Conservation (phyloP, 306 rosid genomes). For the Cyamopsis tetragonoloba region DNA sequence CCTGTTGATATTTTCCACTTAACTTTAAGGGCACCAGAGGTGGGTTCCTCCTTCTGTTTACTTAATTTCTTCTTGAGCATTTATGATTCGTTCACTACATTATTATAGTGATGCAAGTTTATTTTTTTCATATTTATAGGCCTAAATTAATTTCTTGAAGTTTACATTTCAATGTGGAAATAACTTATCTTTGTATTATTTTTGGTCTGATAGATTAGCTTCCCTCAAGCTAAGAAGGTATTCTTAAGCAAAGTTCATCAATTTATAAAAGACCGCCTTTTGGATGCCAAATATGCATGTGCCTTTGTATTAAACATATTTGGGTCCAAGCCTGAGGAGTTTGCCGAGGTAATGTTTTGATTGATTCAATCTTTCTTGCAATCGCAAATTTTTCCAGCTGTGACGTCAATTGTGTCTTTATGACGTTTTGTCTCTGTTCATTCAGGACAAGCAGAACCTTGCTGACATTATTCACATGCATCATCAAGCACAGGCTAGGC, state of each 20-base stretch:
- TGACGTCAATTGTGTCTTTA: conserved; percentile 16
- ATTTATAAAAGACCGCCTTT: conserved; percentile 68
- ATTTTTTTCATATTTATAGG: not conserved
- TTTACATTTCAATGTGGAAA: conserved; percentile 23
- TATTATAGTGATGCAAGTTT: not conserved
- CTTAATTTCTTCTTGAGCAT: conserved; percentile 21
- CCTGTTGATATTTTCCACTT: conserved; percentile 73
- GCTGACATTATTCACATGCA: conserved; percentile 83
- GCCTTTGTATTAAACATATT: conserved; percentile 63
- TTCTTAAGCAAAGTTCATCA: conserved; percentile 89
- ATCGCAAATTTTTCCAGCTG: conserved; percentile 17
- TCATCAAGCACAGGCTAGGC: conserved; percentile 69
- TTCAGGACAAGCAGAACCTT: conserved; percentile 76
- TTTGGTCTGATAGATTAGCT: conserved; percentile 59
- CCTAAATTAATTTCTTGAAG: conserved; percentile 11
- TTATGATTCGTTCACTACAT: conserved; percentile 23
- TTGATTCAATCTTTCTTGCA: conserved; percentile 7
- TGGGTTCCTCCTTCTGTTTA: conserved; percentile 26
- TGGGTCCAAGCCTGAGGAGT: conserved; percentile 53
- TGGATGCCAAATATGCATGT: conserved; percentile 91
- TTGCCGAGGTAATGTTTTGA: conserved; percentile 63
- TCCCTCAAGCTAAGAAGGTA: conserved; percentile 69
- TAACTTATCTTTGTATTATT: conserved; percentile 28
- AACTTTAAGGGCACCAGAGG: conserved; percentile 77
- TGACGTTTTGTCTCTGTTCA: conserved; percentile 25